Base-by-base conservation (phyloP, 129 eudicot genomes). In the Escallonia herrerae region DNA sequence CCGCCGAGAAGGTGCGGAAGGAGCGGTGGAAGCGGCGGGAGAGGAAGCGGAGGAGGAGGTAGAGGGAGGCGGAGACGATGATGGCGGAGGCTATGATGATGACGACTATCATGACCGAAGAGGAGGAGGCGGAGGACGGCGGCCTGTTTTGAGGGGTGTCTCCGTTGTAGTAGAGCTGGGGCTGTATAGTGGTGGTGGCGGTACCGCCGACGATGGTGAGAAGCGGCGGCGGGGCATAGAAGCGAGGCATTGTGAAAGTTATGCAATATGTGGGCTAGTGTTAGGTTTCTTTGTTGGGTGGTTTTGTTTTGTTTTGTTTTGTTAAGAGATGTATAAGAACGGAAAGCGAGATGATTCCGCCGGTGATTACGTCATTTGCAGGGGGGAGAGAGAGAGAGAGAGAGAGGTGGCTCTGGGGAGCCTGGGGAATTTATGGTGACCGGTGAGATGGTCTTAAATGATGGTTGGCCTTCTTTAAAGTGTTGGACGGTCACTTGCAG, bases 71-170 rank as follows among this genome's bases (percentile, higher is more conserved):
- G 72, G 91, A 84, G 70, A 79, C 56, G 71, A 86, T 77, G 55
- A 90, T 69, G 12, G 95, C 83, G 62, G 95, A 83, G 42, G 97
- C 78, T 14, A 86, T 70, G 11, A 90, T 65, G 7, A 84, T 79
- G 12, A 81, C 68, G 5, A 80, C 87, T 7, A 80, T 80, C 48
- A 85, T 58, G 0, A 79, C 50, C 1, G 96, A 82, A 0, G 82
- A 10, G 0, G 93, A 72, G 0, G 84, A 59, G 3, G 81, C 38
- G n/a, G 82, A 58, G 0, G 79, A 49, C 7, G 69, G n/a, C 12
- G 75, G 9, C 15, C 33, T 22, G 33, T 22, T 22, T 22, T 22
- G 33, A 22, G 33, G 33, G 33, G 33, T 22, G 33, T 22, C 33
- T 0, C 33, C 4, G 63, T 42, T 51, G 56, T 11, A 56, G 40